Base-by-base conservation (phyloP, 352 stramenopile species). In the Plasmopara halstedii region DNA sequence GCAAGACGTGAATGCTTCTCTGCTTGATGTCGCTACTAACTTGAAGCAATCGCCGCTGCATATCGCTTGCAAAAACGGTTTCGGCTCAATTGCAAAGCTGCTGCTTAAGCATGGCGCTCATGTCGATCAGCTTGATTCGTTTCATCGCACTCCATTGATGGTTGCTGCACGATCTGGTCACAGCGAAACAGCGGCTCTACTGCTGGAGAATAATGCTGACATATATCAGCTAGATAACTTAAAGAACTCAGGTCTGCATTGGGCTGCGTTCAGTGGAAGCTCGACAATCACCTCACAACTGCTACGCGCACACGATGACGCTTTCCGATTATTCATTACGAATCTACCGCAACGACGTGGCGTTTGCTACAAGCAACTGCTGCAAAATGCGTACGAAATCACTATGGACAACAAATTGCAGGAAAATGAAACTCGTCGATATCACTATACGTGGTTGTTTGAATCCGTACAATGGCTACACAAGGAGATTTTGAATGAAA, bases 231-330 rank as follows among this genome's bases (percentile, higher is more conserved):
- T 64, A 11, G 77, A 89, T 42, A 75, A 76, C 15, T 43, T 87
- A n/a, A 70, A 71, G 38, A 86, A 88, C 43, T 83, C 75, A 9
- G 51, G 67, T 6, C 39, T 90, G 34, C 78, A 90, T 34, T 73
- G 79, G 47, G 75, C 73, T n/a, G 78, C 78, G 1, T 70, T 70
- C 25, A 73, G 68, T 11, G 78, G 78, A 2, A 73, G 52, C 29
- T 62, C 57, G 1, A 53, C 55, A 8, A 66, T 73, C 23, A 56
- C 57, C 2, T 53, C 68, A 7, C 42, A 76, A 15, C n/a, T 88
- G 4, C 53, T 88, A 7, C 50, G 60, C 4, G 46, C 59, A 0
- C 70, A 82, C 26, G 62, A 88, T 47, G 62, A 84, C 5, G 45
- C 50, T 5, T 57, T 84, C 17, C 57, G 68, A 22, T 43, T 73